Conservation (phyloP, 225 moss, liverwort and hornwort genomes). For the Antitrichia curtipendula region DNA sequence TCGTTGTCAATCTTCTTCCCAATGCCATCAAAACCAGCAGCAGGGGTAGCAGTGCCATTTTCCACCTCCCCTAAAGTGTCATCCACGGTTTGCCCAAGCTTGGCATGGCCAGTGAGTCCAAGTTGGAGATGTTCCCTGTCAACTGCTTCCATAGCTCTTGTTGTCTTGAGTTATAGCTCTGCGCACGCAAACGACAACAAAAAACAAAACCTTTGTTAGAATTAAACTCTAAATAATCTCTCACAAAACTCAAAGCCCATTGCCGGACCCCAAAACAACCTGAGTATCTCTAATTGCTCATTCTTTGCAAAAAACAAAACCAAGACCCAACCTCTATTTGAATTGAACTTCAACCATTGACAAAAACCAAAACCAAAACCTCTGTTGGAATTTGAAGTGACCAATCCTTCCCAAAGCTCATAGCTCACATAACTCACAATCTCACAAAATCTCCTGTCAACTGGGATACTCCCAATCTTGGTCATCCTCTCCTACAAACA, state of each 20-base stretch:
- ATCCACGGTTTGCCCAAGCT: constrained; percentile 18
- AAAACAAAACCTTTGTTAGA: background rate
- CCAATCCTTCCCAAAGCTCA: background rate
- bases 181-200: background rate
- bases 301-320: background rate
- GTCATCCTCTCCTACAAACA: background rate
- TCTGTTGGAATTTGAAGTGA: background rate
- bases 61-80: constrained; percentile 16
- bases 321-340: background rate
- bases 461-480: background rate
- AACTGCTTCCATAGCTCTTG: background rate
- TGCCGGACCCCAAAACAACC: background rate
- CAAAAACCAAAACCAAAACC: background rate
- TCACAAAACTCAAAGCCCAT: background rate
- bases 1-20: background rate
- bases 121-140: constrained; percentile 10
- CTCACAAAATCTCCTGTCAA: background rate
- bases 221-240: background rate
- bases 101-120: constrained; percentile 29
- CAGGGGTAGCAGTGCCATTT: background rate
- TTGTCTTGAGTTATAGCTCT: background rate
- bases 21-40: constrained; percentile 11
- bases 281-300: background rate
- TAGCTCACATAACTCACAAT: background rate
- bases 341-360: background rate